phyloP scores from a whole-genome alignment of 257 asterid genomes.

The Nicotiana tomentosiformis region DNA sequence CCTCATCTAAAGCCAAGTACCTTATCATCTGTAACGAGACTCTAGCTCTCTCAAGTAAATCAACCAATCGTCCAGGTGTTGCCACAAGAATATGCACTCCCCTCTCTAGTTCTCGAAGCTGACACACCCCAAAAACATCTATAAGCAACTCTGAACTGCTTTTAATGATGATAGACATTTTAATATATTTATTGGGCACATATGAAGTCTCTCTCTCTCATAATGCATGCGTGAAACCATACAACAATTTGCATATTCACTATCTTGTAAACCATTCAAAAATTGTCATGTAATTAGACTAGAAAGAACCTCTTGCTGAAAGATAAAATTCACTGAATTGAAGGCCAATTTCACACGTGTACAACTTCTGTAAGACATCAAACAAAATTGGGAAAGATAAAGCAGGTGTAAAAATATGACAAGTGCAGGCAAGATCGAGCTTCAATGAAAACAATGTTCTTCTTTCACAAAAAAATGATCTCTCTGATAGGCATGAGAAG shows the following conservation, averaged over 20 bases:
- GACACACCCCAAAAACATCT: conserved; percentile 6
- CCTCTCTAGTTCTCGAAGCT: conserved; percentile 94
- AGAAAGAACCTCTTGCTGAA: neutral
- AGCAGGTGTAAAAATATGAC: neutral
- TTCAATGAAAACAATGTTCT: neutral
- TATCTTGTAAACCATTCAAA: neutral
- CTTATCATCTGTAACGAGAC: conserved; percentile 75
- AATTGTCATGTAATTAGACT: neutral
- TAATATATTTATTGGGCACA: neutral
- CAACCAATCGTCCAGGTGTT: conserved; percentile 91
- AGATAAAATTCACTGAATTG: neutral
- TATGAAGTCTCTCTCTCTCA: neutral
- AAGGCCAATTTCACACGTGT: neutral
- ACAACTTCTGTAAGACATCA: neutral
- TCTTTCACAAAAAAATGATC: neutral
- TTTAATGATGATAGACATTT: neutral
- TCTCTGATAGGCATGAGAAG: neutral
- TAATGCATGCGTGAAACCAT: neutral
- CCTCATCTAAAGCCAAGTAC: conserved; percentile 92
- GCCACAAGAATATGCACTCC: conserved; percentile 97
- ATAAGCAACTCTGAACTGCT: neutral
- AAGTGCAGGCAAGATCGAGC: neutral
- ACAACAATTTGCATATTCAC: neutral
- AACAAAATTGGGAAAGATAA: neutral
- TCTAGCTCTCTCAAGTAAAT: conserved; percentile 93